Evolutionary conservation across 169 alveolate species (phyloP).

Genomic region (Plasmodium fragile): DNA sequence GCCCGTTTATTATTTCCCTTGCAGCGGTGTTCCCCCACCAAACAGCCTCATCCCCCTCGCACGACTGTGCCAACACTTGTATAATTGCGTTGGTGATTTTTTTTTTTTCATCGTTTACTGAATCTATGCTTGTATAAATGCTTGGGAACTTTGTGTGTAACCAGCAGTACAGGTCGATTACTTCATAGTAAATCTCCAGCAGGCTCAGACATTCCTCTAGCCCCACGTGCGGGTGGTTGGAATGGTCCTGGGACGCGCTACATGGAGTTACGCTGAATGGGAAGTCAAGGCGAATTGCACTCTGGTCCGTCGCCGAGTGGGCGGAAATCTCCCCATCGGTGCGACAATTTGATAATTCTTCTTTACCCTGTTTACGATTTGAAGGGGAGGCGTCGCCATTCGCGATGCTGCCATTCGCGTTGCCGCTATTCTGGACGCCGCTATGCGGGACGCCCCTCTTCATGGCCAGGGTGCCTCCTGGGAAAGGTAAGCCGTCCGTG

Average conservation of each 20-base stretch:
- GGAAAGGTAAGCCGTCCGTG: background rate
- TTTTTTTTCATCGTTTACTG: slow-evolving; percentile 54
- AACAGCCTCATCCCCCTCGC: background rate
- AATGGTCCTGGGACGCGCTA: background rate
- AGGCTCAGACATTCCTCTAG: slow-evolving; percentile 20
- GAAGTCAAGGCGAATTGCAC: background rate
- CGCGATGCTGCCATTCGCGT: background rate
- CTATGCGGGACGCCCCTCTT: background rate
- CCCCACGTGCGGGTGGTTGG: background rate
- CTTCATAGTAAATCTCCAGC: slow-evolving; percentile 56
- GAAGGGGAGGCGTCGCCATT: background rate
- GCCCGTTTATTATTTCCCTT: background rate
- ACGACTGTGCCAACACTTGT: slow-evolving; percentile 29
- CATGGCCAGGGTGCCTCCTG: background rate
- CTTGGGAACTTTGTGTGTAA: slow-evolving; percentile 48
- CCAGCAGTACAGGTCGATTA: slow-evolving; percentile 67
- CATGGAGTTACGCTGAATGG: background rate
- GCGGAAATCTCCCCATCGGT: background rate
- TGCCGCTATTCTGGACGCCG: background rate
- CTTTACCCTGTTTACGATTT: background rate
- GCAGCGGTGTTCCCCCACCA: background rate
- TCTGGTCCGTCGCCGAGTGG: background rate
- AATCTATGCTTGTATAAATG: slow-evolving; percentile 35
- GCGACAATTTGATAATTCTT: background rate
- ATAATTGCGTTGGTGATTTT: slow-evolving; percentile 40